Evolutionary conservation across 352 stramenopile genomes (phyloP).

Genomic region (Globisporangium nunn): DNA sequence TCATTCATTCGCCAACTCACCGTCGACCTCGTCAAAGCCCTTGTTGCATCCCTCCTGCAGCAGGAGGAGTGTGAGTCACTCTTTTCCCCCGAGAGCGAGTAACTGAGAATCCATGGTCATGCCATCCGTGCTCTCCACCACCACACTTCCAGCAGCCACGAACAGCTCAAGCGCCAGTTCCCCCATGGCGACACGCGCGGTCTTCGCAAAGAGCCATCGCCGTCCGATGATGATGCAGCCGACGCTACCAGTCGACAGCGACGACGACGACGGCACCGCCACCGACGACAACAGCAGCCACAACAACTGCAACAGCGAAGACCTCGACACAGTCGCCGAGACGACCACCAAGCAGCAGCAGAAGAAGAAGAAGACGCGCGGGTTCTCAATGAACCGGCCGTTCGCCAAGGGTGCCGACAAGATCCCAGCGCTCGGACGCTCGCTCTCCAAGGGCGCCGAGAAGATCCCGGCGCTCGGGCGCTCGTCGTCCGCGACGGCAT

Average conservation of each 20-base stretch:
- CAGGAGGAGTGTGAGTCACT: not conserved
- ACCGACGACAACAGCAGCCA: not conserved
- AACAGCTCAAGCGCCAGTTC: not conserved
- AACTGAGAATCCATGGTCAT: not conserved
- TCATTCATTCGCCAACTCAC: too few relatives aligned
- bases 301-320: not conserved
- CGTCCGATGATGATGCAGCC: not conserved
- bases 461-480: slow-evolving; percentile 11
- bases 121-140: not conserved
- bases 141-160: not conserved
- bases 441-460: slow-evolving; percentile 19
- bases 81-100: not conserved
- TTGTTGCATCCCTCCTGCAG: too few relatives aligned
- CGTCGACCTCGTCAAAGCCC: too few relatives aligned
- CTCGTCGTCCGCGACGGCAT: slow-evolving; percentile 22
- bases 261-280: slow-evolving; percentile 9
- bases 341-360: not conserved
- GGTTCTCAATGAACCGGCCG: slow-evolving; percentile 30
- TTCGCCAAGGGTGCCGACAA: slow-evolving; percentile 19
- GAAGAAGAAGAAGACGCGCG: slow-evolving; percentile 20
- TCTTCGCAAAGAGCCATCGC: not conserved
- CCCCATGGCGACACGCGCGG: not conserved
- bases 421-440: slow-evolving; percentile 19
- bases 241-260: not conserved
- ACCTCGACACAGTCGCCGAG: not conserved